Base-by-base conservation (phyloP, 2,329 filamentous ascomycete species). In the Xylariaceae sp. region DNA sequence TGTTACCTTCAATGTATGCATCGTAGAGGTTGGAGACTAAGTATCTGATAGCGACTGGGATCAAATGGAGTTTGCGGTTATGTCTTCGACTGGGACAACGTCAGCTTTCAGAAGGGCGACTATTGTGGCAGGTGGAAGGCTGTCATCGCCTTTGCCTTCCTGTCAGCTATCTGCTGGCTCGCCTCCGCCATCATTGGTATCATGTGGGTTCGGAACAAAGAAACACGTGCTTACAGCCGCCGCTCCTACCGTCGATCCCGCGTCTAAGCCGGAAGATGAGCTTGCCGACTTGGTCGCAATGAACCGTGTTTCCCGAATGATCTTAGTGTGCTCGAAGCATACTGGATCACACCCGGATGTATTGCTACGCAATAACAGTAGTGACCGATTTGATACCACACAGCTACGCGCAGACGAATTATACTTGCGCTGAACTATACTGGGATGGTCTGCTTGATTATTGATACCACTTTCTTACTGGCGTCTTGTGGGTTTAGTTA, bases 141-240 rank as follows among this genome's bases (percentile, higher is more conserved):
- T 31, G 72, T 78, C 47, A 76, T 87, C 52, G 84, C 84, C 4
- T 89, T 89, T 56, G 68, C 73, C 37, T 89, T 89, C 65, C 64
- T 89, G 41, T 83, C 81, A 2, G 83, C 83, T 41, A 72, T 86
- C 50, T 70, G 81, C 56, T 89, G 85, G 85, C 73, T 89, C 31
- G 76, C 70, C 11, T 85, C 80, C 35, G 74, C 73, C 13, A 55
- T 84, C 16, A 56, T 87, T 33, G 78, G 73, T 34, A 57, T 78
- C 52, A 68, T 75, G 57, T 79, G 74, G 74, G 66, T 74, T 16
- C 71, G 66, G 44, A 65, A 66, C 46, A 66, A 62, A 43, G 66
- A 64, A 18, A 53, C 60, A 28, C 54, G 54, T 15, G 34, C 44
- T 33, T 61, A 60, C 47, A 52, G 54, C n/a, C 60, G 60, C 45